Conservation (phyloP, 176 grass and related monocot species). For the Rhynchospora tenuis region DNA sequence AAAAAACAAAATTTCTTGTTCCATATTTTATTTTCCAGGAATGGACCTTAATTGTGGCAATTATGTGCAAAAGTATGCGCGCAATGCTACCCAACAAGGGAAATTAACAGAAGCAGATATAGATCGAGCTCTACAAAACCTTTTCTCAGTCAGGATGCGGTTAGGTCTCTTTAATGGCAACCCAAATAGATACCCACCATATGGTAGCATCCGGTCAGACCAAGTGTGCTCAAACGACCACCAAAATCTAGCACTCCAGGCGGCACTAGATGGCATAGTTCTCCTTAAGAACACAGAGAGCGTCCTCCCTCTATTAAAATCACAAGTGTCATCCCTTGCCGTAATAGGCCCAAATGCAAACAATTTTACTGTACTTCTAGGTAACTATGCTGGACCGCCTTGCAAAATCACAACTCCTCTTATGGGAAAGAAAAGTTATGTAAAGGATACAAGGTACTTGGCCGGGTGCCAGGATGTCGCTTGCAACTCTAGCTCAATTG, state of each 20-base stretch:
- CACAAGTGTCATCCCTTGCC: neutral
- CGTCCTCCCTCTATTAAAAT: conserved; percentile 32
- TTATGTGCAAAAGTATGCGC: conserved; percentile 53
- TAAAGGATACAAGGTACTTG: conserved; percentile 12
- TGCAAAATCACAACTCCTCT: conserved; percentile 51
- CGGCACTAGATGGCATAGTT: conserved; percentile 48
- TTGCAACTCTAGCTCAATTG: conserved; percentile 4
- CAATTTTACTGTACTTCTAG: conserved; percentile 4
- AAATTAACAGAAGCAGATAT: conserved; percentile 49
- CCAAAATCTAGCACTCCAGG: conserved; percentile 46
- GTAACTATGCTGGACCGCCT: conserved; percentile 21
- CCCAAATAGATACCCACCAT: conserved; percentile 15
- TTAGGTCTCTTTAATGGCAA: conserved; percentile 74
- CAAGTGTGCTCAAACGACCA: conserved; percentile 28
- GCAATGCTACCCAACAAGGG: conserved; percentile 31
- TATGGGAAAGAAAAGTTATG: conserved; percentile 20
- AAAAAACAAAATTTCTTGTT: neutral
- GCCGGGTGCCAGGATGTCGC: conserved; percentile 34
- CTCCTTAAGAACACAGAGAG: conserved; percentile 46
- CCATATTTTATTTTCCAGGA: conserved; percentile 37
- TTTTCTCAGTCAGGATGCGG: conserved; percentile 42
- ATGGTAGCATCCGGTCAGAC: conserved; percentile 20
- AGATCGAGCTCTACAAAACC: conserved; percentile 54
- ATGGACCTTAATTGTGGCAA: conserved; percentile 86
- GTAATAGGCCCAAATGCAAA: conserved; percentile 42